Percentiles rank a stretch among this genome's conserved stretches.
Conservation (phyloP, 306 rosid species). For the Quercus ilex region DNA sequence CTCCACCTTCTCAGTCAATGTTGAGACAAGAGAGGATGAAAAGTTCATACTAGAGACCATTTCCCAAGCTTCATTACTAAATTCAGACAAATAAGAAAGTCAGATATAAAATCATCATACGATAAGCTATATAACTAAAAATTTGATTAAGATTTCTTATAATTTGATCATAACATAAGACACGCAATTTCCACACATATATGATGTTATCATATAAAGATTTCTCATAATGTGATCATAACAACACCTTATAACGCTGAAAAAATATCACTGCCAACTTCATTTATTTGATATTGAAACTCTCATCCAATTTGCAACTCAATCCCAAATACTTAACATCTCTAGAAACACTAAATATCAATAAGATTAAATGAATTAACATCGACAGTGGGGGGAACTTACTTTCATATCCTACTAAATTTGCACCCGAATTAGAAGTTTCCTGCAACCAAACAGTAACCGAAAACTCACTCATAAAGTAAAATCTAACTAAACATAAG, state of each 20-base stretch:
- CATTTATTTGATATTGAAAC: background rate
- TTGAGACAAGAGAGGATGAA: background rate
- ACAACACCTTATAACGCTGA: too few species aligned
- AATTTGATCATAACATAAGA: background rate
- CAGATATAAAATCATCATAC: background rate
- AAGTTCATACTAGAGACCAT: background rate
- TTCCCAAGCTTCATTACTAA: background rate
- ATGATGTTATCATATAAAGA: too few species aligned
- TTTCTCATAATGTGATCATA: too few species aligned
- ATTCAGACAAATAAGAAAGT: background rate
- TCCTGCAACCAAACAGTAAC: conserved; percentile 38
- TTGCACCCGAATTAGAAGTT: conserved; percentile 38
- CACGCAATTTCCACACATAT: background rate
- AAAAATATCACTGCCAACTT: background rate
- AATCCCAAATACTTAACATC: background rate
- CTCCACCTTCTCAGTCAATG: background rate
- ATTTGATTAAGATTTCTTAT: background rate
- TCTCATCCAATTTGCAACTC: background rate
- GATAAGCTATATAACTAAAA: background rate
- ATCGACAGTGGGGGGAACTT: conserved; percentile 15
- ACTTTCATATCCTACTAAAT: conserved; percentile 76
- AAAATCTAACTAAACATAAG: background rate
- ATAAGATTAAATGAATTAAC: background rate
- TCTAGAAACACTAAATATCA: background rate
- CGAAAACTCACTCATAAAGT: conserved; percentile 15